A percentile compares a stretch with the other conserved stretches of the same genome.
phyloP scores from a whole-genome alignment of 129 eudicot species.

The Kitagawia praeruptora region DNA sequence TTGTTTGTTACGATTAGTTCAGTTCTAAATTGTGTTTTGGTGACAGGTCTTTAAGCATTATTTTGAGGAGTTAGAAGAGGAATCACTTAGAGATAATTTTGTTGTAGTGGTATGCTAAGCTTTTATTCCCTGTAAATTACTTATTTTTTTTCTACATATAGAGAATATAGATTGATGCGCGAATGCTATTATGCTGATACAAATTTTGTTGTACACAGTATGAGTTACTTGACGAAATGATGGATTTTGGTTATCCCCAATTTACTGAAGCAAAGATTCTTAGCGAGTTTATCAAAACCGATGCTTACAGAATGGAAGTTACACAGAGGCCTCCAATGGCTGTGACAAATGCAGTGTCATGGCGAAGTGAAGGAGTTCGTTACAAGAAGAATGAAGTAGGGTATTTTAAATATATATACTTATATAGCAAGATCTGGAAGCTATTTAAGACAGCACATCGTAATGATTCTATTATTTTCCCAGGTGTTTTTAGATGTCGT shows the following conservation, averaged over 20 bases:
- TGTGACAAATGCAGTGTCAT: conserved; percentile 98
- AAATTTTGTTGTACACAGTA: conserved; percentile 42
- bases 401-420: conserved; percentile 1
- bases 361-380: conserved; percentile 98
- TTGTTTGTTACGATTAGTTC: background rate
- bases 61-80: conserved; percentile 98
- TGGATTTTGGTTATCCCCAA: conserved; percentile 99
- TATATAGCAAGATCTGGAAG: background rate
- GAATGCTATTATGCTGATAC: background rate
- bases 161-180: background rate
- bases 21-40: conserved; percentile 1
- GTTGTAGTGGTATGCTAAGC: conserved; percentile 83
- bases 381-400: conserved; percentile 97
- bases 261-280: conserved; percentile 98
- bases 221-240: conserved; percentile 95
- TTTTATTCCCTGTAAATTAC: background rate
- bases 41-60: conserved; percentile 94
- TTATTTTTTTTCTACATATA: background rate
- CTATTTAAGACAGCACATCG: conserved; percentile 2
- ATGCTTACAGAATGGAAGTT: conserved; percentile 98
- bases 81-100: conserved; percentile 97
- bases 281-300: conserved; percentile 95
- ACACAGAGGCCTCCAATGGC: conserved; percentile 99
- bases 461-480: conserved; percentile 1
- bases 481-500: conserved; percentile 99